Evolutionary conservation across 352 stramenopile genomes (phyloP).

Genomic region (Globisporangium alternatum): DNA sequence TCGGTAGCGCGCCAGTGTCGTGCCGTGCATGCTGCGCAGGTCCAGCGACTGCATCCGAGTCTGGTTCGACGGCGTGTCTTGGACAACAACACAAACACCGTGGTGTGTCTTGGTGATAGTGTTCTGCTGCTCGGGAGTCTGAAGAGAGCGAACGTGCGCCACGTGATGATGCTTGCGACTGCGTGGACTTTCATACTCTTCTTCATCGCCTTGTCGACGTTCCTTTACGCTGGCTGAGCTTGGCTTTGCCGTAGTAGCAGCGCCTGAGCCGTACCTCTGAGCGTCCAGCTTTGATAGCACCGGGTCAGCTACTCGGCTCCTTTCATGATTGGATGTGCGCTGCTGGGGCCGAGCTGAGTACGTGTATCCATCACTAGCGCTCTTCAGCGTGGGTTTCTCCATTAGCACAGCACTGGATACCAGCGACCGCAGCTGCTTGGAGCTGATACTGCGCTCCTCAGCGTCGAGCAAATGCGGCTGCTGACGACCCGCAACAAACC

Average conservation of each 20-base stretch:
- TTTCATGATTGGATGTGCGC: not conserved
- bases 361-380: not conserved
- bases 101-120: not conserved
- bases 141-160: not conserved
- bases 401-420: not conserved
- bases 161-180: not conserved
- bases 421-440: slow-evolving; percentile 1
- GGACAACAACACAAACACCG: not conserved
- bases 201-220: not conserved
- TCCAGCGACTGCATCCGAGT: not conserved
- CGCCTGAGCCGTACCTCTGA: not conserved
- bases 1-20: slow-evolving; percentile 4
- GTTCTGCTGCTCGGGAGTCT: not conserved
- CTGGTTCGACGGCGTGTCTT: not conserved
- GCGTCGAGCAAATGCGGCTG: not conserved
- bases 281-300: slow-evolving; percentile 2
- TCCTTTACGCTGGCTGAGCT: not conserved
- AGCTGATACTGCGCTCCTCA: not conserved
- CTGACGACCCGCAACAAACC: not conserved
- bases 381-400: not conserved
- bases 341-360: not conserved
- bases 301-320: not conserved
- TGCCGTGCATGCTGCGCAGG: slow-evolving; percentile 1
- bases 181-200: not conserved
- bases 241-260: not conserved